A percentile compares a stretch with the other conserved stretches of the same genome.
Evolutionary conservation across 148 eudicot species (phyloP).

Genomic region (Rhododendron simsii): DNA sequence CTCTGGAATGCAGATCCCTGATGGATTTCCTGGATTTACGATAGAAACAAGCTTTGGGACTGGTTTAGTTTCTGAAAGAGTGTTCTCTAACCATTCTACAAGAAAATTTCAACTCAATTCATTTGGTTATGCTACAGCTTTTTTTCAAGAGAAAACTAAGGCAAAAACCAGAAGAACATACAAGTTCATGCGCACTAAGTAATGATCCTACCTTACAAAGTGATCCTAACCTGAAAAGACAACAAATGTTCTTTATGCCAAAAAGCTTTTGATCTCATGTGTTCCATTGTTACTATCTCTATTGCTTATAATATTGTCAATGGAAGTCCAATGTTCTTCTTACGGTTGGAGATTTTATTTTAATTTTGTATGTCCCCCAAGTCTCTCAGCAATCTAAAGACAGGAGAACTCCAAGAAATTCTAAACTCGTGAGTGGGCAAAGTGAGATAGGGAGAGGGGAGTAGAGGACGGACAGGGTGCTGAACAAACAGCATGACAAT

Average conservation of each 20-base stretch:
- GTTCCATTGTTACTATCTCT: too few species aligned
- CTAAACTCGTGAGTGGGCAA: not conserved
- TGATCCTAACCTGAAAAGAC: not conserved
- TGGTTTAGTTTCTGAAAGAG: slow-evolving; percentile 20
- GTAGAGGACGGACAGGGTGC: not conserved
- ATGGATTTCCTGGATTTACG: slow-evolving; percentile 34
- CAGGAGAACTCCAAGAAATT: not conserved
- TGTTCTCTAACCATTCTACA: slow-evolving; percentile 29
- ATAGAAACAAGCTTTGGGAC: slow-evolving; percentile 28
- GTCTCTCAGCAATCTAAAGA: not conserved
- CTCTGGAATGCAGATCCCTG: slow-evolving; percentile 26
- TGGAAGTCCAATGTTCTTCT: not conserved
- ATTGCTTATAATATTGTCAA: too few species aligned
- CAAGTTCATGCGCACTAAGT: not conserved
- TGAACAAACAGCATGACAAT: not conserved
- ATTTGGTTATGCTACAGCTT: not conserved
- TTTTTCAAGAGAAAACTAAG: not conserved
- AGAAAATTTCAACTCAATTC: not conserved
- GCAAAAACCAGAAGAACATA: not conserved
- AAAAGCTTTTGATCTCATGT: not conserved
- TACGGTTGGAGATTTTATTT: not conserved
- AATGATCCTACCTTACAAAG: not conserved
- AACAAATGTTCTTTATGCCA: not conserved
- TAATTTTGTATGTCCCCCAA: not conserved
- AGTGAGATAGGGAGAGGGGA: not conserved